Percentiles rank a stretch among this genome's conserved stretches.
phyloP scores from a whole-genome alignment of 495 filamentous ascomycete genomes.

The Tetracladium marchalianum region DNA sequence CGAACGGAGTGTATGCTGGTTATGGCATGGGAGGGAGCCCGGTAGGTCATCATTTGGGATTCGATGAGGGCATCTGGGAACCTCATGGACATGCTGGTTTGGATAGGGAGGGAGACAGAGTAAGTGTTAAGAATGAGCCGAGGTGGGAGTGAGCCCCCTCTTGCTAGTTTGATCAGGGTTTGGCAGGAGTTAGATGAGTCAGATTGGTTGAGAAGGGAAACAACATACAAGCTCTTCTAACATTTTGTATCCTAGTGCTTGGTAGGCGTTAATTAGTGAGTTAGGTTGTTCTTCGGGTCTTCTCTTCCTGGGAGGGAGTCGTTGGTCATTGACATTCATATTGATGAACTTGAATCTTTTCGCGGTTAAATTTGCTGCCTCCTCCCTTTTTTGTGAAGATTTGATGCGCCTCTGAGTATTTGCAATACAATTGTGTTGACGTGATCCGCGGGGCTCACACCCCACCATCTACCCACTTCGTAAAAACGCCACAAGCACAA shows the following conservation, averaged over 20 bases:
- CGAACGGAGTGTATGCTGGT: neutral
- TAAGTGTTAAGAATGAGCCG: conserved; percentile 15
- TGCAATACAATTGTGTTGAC: too few relatives aligned
- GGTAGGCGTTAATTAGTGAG: neutral
- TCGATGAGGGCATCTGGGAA: neutral
- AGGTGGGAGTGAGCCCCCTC: conserved; percentile 16
- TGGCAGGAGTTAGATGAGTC: neutral
- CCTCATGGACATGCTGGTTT: neutral
- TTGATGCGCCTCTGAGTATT: too few relatives aligned
- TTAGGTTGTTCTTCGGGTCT: neutral
- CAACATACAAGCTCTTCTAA: neutral
- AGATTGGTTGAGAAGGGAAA: neutral
- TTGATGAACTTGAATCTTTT: too few relatives aligned
- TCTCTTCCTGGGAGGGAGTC: too few relatives aligned
- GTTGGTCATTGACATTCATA: too few relatives aligned
- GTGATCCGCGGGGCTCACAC: too few relatives aligned
- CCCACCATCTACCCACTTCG: too few relatives aligned
- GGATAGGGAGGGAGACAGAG: neutral
- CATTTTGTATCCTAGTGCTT: neutral
- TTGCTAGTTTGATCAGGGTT: neutral
- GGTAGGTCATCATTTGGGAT: neutral
- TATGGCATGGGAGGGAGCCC: neutral
- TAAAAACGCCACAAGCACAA: too few relatives aligned
- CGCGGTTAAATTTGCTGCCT: too few relatives aligned
- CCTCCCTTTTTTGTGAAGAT: too few relatives aligned